Evolutionary conservation across 1,284 basidiomycete species (phyloP), one percentile per base, ranked within the genome.

Genomic region (Leccinum griseonigrum): DNA sequence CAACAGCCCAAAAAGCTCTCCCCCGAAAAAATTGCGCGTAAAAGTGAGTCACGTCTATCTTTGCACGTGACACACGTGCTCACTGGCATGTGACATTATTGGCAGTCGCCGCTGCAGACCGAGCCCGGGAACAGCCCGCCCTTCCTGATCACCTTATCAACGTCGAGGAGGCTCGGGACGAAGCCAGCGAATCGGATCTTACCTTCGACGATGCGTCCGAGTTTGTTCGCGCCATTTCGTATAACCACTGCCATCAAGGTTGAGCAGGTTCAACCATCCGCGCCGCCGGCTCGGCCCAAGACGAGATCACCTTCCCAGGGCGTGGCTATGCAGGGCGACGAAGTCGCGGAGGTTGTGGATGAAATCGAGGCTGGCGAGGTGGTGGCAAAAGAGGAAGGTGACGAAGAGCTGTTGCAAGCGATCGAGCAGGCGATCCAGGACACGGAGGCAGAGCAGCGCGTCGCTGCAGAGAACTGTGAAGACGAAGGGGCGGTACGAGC

Each of bases 121-220:
- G 85, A 29, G 78, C 78, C 10, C 79, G 78, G 60, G 81, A 84
- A 57, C 82, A 85, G 63, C 79, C 79, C 2, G 78, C 75, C 18
- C 74, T 81, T 48, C 76, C 75, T 9, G 74, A 75, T 31, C 78
- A 81, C 32, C 72, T 78, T 11, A 79, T 85, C 60, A 86, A 87
- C 57, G 77, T 83, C 8, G 89, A 88, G 63, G 87, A 86, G 2
- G 86, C 85, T 57, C 85, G 85, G 1, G 84, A 81, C 22, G 84
- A 84, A 29, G 79, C 78, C 55, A 83, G 80, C 26, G 76, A 79
- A 61, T 78, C 79, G 22, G 85, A 88, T 22, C 81, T 99, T 36
- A 92, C 91, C 0, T 96, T 99, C 63, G 97, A 99, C 73, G 95
- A 98, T 69, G 99, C 97, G 0, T 94, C 94, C 16, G 96, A 98